phyloP scores from a whole-genome alignment of 805 yeast genomes.

The Ogataea philodendri region DNA sequence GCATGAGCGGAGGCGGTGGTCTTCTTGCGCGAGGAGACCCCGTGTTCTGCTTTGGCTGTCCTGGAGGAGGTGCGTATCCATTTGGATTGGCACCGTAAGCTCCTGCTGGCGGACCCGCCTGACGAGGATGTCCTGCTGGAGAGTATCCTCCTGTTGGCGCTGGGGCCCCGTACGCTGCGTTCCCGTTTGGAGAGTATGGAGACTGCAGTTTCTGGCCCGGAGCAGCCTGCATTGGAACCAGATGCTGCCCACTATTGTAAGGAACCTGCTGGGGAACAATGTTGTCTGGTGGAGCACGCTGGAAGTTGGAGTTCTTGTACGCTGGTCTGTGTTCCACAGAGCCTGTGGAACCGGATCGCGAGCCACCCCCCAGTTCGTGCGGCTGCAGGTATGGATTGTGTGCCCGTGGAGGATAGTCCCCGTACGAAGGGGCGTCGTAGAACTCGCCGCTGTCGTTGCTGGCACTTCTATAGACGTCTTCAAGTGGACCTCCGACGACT shows the following conservation, averaged over 20 bases:
- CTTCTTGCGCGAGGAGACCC: constrained; percentile 8
- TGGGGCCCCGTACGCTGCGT: constrained; percentile 1
- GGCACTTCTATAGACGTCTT: too few relatives aligned
- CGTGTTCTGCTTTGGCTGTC: constrained; percentile 1
- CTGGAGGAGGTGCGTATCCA: background rate
- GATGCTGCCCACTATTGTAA: constrained; percentile 14
- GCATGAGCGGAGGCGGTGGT: constrained; percentile 15
- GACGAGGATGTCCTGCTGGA: background rate
- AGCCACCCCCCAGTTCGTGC: background rate
- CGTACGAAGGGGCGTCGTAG: too few relatives aligned
- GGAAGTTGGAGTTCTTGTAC: constrained; percentile 22
- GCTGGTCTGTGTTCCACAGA: constrained; percentile 11
- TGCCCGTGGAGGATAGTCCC: background rate
- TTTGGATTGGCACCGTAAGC: too few relatives aligned
- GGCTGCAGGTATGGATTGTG: constrained; percentile 1
- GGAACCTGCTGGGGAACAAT: constrained; percentile 24
- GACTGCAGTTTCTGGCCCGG: constrained; percentile 17
- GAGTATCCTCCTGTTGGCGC: background rate
- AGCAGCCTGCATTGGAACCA: constrained; percentile 1
- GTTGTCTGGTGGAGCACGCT: constrained; percentile 29
- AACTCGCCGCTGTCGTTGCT: too few relatives aligned
- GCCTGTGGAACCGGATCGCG: constrained; percentile 4
- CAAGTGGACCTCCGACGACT: too few relatives aligned
- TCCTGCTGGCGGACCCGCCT: background rate
- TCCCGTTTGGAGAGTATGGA: constrained; percentile 15